Evolutionary conservation across 2,329 filamentous ascomycete genomes (phyloP), one percentile per base, ranked within the genome.

Genomic region (Penicillium sp.): DNA sequence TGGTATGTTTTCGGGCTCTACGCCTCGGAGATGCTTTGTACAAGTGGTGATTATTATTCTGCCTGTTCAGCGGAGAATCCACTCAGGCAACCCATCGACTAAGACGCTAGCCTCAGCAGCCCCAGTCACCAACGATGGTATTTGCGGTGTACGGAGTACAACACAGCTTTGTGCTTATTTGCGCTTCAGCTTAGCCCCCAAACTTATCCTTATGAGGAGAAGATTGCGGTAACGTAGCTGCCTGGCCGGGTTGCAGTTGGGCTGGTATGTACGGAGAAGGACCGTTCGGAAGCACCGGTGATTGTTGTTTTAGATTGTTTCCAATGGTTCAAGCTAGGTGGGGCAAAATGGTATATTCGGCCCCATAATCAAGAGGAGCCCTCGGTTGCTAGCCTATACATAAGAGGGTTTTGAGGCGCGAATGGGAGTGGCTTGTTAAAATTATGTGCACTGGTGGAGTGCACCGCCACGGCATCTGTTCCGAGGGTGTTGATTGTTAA

Each of bases 181-280:
- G 10, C 40, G 14, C 5, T 16, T 13, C n/a, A 11, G 23, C 24
- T 33, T 33, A 5, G 29, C 5, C 29, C 29, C 13, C 8, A 14
- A 33, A 33, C 3, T 8, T 33, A 33, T 14, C 29, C 3, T 14
- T 33, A 14, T 33, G 3, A 3, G 13, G 5, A 10, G 34, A 10
- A 16, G 34, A n/a, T 19, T 8, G 13, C 16, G 19, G 33, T 19
- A 54, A 54, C 47, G 13, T 8, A 40, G 47, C 42, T 54, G 47
- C 52, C 52, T 54, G 40, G n/a, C 13, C 13, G 29, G 31, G 44
- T 51, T 43, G 23, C 39, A 28, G 10, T 29, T 29, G 14, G 23
- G 46, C 33, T 26, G 10, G 19, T 48, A 36, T 37, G 45, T 48
- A 21, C 31, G 31, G 7, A 34, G 8, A 16, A 21, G 40, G n/a